phyloP scores from a whole-genome alignment of 2,329 filamentous ascomycete genomes.

The Diaporthe australafricana region DNA sequence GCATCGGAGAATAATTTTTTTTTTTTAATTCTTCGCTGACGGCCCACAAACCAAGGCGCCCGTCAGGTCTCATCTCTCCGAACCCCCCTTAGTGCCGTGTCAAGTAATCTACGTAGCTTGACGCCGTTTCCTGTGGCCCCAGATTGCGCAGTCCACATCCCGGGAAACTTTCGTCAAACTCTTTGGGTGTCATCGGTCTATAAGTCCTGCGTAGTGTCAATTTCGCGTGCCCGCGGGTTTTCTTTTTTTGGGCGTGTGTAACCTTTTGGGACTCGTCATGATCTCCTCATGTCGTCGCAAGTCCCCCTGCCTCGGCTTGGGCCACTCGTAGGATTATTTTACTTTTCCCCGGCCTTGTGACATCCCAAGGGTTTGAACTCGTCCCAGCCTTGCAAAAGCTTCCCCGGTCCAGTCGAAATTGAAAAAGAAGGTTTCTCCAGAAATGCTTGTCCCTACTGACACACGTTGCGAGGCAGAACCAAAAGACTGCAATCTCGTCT shows the following conservation, averaged over 20 bases:
- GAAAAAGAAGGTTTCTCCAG: neutral
- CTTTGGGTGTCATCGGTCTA: neutral
- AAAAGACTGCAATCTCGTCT: neutral
- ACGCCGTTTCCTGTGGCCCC: neutral
- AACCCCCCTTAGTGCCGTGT: neutral
- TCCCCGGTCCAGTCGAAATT: neutral
- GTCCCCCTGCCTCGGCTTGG: neutral
- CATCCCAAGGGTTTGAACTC: neutral
- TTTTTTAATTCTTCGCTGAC: neutral
- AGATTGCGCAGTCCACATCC: too few relatives aligned
- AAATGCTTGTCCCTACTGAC: neutral
- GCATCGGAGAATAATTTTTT: constrained; percentile 17
- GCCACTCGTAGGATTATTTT: neutral
- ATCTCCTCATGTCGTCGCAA: neutral
- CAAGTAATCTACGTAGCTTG: neutral
- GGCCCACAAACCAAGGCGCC: neutral
- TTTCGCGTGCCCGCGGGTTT: neutral
- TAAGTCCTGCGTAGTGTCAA: neutral
- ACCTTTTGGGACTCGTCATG: constrained; percentile 14
- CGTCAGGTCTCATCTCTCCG: neutral
- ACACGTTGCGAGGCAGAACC: constrained; percentile 5
- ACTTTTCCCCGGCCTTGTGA: neutral
- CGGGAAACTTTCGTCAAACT: constrained; percentile 11
- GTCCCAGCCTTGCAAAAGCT: neutral
- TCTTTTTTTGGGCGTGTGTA: neutral